A percentile compares a stretch with the other conserved stretches of the same genome.
These are phyloP conservation scores for Pseudogymnoascus pannorum DNA, from an alignment of 2,329 filamentous ascomycete genomes.

Conservation along the genomic window DNA sequence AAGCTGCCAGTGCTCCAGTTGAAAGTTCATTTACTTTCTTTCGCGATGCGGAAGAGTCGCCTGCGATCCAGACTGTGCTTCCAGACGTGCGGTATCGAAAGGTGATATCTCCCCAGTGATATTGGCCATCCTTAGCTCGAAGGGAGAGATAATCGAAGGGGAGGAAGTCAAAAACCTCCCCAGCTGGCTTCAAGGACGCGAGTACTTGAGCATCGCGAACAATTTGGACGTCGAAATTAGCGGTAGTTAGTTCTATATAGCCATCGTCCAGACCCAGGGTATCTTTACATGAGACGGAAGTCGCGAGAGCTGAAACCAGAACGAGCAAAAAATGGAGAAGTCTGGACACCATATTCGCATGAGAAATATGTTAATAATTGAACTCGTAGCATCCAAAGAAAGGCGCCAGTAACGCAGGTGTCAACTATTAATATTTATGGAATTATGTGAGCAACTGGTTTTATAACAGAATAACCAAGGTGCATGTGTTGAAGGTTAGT, in stretches of 20 bases:
- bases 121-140: slow-evolving; percentile 44
- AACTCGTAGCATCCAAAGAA: background rate
- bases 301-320: background rate
- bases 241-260: slow-evolving; percentile 29
- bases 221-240: slow-evolving; percentile 37
- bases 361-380: background rate
- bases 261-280: slow-evolving; percentile 35
- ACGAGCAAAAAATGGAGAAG: background rate
- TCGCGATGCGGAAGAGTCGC: slow-evolving; percentile 39
- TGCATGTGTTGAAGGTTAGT: background rate
- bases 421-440: background rate
- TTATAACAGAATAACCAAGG: background rate
- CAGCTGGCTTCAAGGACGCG: slow-evolving; percentile 37
- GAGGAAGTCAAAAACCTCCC: slow-evolving; percentile 45
- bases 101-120: slow-evolving; percentile 53
- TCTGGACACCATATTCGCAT: background rate
- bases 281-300: slow-evolving; percentile 25
- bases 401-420: background rate
- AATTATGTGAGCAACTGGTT: background rate
- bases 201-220: slow-evolving; percentile 41
- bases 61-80: slow-evolving; percentile 36
- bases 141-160: slow-evolving; percentile 43
- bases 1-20: slow-evolving; percentile 31
- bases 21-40: slow-evolving; percentile 29
- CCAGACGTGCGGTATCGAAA: slow-evolving; percentile 43